Evolutionary conservation across 495 filamentous ascomycete species (phyloP), one percentile per base, ranked within the genome.

Genomic region (Viridothelium virens): DNA sequence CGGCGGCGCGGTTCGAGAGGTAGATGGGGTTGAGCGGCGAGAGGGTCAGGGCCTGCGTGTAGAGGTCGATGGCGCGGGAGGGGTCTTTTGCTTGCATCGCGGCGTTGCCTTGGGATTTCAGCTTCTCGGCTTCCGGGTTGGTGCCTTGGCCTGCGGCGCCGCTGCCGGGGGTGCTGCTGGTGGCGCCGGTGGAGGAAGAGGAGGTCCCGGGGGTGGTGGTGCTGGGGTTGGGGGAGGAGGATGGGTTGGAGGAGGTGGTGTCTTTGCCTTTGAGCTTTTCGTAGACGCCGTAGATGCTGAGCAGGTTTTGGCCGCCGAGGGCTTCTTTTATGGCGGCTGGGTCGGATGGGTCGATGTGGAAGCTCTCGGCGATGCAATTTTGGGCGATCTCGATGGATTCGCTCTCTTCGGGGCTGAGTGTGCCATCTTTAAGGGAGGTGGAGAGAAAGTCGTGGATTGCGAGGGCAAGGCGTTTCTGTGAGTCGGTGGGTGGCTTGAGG

Each of bases 11-110:
- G 83, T 98, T 98, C 68, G 91, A 96, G 37, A 98, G 89, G 81
- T 93, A 98, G 77, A 98, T 92, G 1, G 94, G 89, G 80, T 98
- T 97, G 56, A 84, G 79, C 6, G 95, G 91, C 70, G 89, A 76
- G 44, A 97, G 78, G 47, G 83, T 81, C 39, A 98, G 82, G 18
- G 94, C 94, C 73, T 91, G 79, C 33, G 88, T 90, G 82, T 98
- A 98, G 65, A 86, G 75, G 66, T 89, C 85, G 77, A 98, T 90
- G 64, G 94, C 94, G 38, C 77, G 71, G 5, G 78, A 66, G 80
- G 96, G 95, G 77, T 97, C 91, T 78, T 95, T 96, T 74, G 87
- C 82, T 37, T 88, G 84, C 93, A 98, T 98, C 48, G 93, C 91
- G 18, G 88, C 85, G 77, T 98, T 98, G 61, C 95, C 94, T 73